Percentiles rank a stretch among this genome's conserved stretches.
phyloP scores from a whole-genome alignment of 225 moss, liverwort and hornwort genomes.

The Antitrichia curtipendula region DNA sequence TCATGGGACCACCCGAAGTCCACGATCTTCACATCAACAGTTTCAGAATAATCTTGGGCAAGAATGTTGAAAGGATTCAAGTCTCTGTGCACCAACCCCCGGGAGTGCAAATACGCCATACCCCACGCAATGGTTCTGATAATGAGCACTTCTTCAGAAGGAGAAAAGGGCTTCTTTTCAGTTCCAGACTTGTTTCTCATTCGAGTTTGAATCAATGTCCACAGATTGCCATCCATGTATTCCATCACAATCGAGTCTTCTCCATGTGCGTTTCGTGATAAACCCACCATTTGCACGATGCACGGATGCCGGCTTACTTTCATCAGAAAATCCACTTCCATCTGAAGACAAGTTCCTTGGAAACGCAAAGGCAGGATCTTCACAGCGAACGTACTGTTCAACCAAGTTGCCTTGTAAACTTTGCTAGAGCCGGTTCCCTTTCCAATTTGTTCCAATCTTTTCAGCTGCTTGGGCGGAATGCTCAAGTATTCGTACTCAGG shows the following conservation, averaged over 20 bases:
- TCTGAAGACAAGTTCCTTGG: not conserved
- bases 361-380: not conserved
- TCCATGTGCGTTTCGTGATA: not conserved
- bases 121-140: constrained; percentile 2
- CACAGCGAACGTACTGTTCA: not conserved
- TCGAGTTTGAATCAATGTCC: not conserved
- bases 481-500: not conserved
- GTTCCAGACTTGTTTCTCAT: not conserved
- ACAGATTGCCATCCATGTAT: not conserved
- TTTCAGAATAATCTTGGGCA: not conserved
- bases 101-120: constrained; percentile 9
- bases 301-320: constrained; percentile 6
- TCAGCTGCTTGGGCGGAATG: not conserved
- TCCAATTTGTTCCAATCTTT: not conserved
- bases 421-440: not conserved
- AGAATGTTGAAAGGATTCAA: not conserved
- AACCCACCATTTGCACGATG: constrained; percentile 3
- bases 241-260: constrained; percentile 9
- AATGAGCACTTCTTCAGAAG: not conserved
- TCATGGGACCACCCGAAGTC: not conserved
- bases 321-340: not conserved
- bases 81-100: constrained; percentile 1
- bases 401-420: not conserved
- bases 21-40: not conserved
- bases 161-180: not conserved